phyloP scores from a whole-genome alignment of 305 asterid species.

The Fraxinus nigra region DNA sequence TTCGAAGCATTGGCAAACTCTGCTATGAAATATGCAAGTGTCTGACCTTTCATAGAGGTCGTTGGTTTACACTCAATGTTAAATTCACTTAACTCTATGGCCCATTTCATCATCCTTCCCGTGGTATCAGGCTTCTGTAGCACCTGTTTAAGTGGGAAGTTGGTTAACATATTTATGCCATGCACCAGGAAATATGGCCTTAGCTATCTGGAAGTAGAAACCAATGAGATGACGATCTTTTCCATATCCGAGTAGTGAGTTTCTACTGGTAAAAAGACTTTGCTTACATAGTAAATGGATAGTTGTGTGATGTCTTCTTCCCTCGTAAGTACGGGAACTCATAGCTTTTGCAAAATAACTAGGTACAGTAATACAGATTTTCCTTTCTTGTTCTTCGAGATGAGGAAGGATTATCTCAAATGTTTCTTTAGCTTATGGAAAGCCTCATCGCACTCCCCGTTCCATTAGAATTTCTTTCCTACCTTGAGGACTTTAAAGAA shows the following conservation, averaged over 20 bases:
- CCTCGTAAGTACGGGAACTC: background rate
- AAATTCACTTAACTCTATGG: background rate
- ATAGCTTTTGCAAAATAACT: background rate
- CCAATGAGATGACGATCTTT: background rate
- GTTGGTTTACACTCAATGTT: background rate
- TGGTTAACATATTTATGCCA: background rate
- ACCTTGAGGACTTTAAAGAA: background rate
- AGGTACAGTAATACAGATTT: background rate
- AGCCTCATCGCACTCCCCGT: background rate
- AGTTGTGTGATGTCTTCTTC: background rate
- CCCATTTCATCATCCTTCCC: too few relatives aligned
- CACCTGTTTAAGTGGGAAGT: background rate
- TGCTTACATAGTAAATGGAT: background rate
- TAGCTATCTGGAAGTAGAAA: background rate
- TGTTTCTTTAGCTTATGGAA: background rate
- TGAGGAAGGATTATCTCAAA: background rate
- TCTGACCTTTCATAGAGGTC: background rate
- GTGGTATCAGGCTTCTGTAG: background rate
- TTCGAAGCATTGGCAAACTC: background rate
- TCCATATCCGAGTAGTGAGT: background rate
- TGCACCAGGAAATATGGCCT: background rate
- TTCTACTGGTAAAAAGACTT: background rate
- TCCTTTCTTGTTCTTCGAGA: background rate
- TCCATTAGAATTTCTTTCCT: background rate
- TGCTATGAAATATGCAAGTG: background rate